phyloP scores from a whole-genome alignment of 202 grass and related monocot genomes.

The Miscanthus sacchariflorus region DNA sequence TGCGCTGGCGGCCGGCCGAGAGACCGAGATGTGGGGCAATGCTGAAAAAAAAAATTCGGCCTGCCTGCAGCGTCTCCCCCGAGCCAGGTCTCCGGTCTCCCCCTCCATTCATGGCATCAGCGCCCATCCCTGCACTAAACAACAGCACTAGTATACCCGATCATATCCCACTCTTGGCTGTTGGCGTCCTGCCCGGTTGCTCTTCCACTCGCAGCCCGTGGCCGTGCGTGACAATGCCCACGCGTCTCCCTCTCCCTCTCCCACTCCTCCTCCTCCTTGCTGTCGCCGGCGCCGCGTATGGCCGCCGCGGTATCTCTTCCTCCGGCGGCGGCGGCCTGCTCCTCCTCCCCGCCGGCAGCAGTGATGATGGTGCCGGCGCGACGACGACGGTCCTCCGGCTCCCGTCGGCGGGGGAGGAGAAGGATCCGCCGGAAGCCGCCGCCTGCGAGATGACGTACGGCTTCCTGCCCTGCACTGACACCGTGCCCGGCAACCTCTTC shows the following conservation, averaged over 20 bases:
- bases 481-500: constrained; percentile 75
- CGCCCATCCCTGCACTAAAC: too few species aligned
- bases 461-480: constrained; percentile 81
- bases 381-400: constrained; percentile 20
- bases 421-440: neutral
- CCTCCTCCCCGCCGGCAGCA: neutral
- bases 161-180: neutral
- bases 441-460: constrained; percentile 90
- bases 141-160: too few species aligned
- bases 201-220: neutral
- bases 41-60: too few species aligned
- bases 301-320: neutral
- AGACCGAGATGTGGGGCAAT: too few species aligned
- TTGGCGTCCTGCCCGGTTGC: neutral
- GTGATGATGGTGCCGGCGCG: too few species aligned
- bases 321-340: neutral
- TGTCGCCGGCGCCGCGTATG: constrained; percentile 16
- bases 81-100: too few species aligned
- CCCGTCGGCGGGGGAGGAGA: constrained; percentile 19
- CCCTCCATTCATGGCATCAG: too few species aligned
- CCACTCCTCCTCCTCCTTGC: constrained; percentile 16
- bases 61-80: too few species aligned
- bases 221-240: neutral
- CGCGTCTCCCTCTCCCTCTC: neutral
- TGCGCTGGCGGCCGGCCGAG: too few species aligned